A percentile compares a stretch with the other conserved stretches of the same genome.
Evolutionary conservation across 2,329 filamentous ascomycete genomes (phyloP).

Genomic region (Lachnellula suecica): DNA sequence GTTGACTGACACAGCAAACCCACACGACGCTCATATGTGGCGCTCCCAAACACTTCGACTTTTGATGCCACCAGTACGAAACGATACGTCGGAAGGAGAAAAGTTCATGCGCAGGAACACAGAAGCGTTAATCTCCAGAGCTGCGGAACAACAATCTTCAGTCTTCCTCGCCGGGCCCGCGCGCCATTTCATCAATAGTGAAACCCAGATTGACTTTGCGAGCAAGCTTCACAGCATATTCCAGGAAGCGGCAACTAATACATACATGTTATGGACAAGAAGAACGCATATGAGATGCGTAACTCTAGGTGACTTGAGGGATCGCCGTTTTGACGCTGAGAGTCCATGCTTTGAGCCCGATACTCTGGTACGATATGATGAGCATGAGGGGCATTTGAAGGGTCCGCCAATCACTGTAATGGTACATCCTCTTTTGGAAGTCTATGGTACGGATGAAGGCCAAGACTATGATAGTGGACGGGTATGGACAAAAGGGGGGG

Average conservation of each 20-base stretch:
- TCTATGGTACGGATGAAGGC: conserved; percentile 18
- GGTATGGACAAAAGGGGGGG: conserved; percentile 18
- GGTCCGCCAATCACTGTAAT: conserved; percentile 12
- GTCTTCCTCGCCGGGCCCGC: conserved; percentile 10
- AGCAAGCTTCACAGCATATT: conserved; percentile 12
- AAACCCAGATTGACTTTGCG: neutral
- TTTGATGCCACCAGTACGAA: conserved; percentile 8
- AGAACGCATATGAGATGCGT: conserved; percentile 2
- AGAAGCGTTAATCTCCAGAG: neutral
- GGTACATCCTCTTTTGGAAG: conserved; percentile 17
- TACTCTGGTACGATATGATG: conserved; percentile 12
- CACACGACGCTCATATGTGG: conserved; percentile 19
- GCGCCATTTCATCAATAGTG: neutral
- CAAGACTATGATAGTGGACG: conserved; percentile 16
- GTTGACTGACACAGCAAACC: conserved; percentile 11
- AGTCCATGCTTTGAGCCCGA: conserved; percentile 3
- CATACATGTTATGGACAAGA: conserved; percentile 21
- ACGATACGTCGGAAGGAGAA: conserved; percentile 2
- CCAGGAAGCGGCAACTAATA: conserved; percentile 9
- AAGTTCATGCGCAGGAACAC: neutral
- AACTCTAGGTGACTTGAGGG: conserved; percentile 2
- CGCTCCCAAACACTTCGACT: conserved; percentile 20
- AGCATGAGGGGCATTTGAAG: conserved; percentile 10
- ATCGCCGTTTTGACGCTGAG: conserved; percentile 5
- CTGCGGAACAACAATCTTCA: conserved; percentile 5